These are phyloP conservation scores for Dictyophora rubrovolvata DNA, from an alignment of 768 basidiomycete species.

Conservation along the genomic window DNA sequence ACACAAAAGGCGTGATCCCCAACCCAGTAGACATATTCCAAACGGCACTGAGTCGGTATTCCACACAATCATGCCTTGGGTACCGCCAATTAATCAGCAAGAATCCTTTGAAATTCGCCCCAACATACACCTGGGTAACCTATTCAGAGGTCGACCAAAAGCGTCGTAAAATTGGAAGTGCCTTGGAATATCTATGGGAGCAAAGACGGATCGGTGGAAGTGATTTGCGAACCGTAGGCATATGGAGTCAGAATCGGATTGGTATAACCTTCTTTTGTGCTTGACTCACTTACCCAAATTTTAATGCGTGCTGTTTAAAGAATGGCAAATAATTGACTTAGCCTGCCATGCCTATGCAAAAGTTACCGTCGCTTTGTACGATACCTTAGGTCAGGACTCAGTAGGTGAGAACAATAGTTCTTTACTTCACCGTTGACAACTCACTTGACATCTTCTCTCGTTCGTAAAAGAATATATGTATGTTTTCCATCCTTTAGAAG, in stretches of 20 bases:
- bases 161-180: slow-evolving; percentile 67
- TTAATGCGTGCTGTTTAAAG: slow-evolving; percentile 28
- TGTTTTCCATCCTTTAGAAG: slow-evolving; percentile 11
- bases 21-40: slow-evolving; percentile 60
- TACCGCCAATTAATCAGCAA: slow-evolving; percentile 53
- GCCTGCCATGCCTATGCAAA: slow-evolving; percentile 72
- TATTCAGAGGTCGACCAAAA: slow-evolving; percentile 64
- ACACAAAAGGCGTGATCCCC: slow-evolving; percentile 5
- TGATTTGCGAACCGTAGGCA: slow-evolving; percentile 64
- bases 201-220: slow-evolving; percentile 50
- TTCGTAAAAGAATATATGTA: slow-evolving; percentile 61
- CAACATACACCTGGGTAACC: slow-evolving; percentile 62
- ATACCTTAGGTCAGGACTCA: slow-evolving; percentile 84
- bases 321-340: slow-evolving; percentile 89
- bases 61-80: slow-evolving; percentile 51
- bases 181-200: slow-evolving; percentile 53
- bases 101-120: slow-evolving; percentile 58
- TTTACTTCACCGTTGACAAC: background rate
- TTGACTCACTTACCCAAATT: background rate
- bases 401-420: slow-evolving; percentile 47
- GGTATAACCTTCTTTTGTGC: slow-evolving; percentile 32
- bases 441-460: slow-evolving; percentile 1
- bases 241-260: slow-evolving; percentile 76
- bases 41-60: slow-evolving; percentile 41
- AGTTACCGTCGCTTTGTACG: slow-evolving; percentile 84